Conservation (phyloP, 2,329 filamentous ascomycete species). For the Aspergillus sp. region DNA sequence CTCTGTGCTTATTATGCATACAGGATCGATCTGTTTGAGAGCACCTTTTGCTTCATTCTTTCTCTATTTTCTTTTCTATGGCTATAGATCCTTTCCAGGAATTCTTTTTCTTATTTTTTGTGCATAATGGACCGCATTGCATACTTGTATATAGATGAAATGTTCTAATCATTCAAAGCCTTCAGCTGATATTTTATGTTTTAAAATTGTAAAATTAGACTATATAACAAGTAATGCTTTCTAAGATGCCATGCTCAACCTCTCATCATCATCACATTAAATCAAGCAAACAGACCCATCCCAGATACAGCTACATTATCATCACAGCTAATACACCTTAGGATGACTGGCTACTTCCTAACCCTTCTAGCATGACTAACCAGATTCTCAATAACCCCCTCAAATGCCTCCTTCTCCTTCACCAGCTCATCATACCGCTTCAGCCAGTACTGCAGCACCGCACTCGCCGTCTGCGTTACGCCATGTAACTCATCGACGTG, state of each 20-base stretch:
- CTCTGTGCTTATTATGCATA: neutral
- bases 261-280: neutral
- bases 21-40: too few relatives aligned
- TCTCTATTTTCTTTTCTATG: too few relatives aligned
- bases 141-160: neutral
- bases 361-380: slow-evolving; percentile 86
- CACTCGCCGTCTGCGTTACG: slow-evolving; percentile 64
- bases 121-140: too few relatives aligned
- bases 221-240: neutral
- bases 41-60: too few relatives aligned
- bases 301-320: neutral
- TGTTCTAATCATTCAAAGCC: neutral
- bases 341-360: slow-evolving; percentile 54
- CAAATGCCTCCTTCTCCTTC: slow-evolving; percentile 86
- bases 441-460: slow-evolving; percentile 81
- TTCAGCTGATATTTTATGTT: neutral
- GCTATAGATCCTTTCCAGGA: too few relatives aligned
- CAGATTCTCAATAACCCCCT: slow-evolving; percentile 93
- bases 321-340: neutral
- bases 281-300: neutral
- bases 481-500: slow-evolving; percentile 66
- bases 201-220: neutral
- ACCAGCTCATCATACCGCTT: slow-evolving; percentile 78
- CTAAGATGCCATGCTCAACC: too few relatives aligned
- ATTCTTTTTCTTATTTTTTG: too few relatives aligned